A percentile compares a stretch with the other conserved stretches of the same genome.
Evolutionary conservation across 305 asterid species (phyloP).

Genomic region (Fraxinus baroniana): DNA sequence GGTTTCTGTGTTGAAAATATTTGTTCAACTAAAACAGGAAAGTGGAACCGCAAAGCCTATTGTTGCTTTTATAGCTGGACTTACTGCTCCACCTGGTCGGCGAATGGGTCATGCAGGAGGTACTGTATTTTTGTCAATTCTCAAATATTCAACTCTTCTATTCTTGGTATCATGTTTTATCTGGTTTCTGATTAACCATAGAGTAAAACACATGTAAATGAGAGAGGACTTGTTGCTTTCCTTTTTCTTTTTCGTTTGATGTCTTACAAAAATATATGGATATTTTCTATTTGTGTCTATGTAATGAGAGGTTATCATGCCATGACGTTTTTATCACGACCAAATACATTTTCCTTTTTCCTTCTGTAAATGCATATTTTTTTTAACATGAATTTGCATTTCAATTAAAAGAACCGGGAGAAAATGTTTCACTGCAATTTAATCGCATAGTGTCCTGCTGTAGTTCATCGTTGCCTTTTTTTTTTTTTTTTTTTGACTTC

Average conservation of each 20-base stretch:
- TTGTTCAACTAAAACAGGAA: conserved; percentile 46
- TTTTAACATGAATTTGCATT: neutral
- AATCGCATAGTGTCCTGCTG: neutral
- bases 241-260: neutral
- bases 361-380: neutral
- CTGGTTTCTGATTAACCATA: conserved; percentile 20
- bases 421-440: neutral
- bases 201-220: neutral
- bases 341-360: neutral
- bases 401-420: neutral
- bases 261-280: neutral
- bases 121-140: conserved; percentile 31
- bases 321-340: neutral
- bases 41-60: conserved; percentile 92
- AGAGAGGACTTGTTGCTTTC: neutral
- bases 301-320: neutral
- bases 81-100: conserved; percentile 98
- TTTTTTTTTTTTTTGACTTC: neutral
- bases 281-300: neutral
- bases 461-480: neutral
- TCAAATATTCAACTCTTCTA: neutral
- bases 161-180: conserved; percentile 10
- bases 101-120: conserved; percentile 99
- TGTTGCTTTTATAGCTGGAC: conserved; percentile 96
- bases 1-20: conserved; percentile 7